Base-by-base conservation (phyloP, 495 filamentous ascomycete genomes). In the Xylaria telfairii region DNA sequence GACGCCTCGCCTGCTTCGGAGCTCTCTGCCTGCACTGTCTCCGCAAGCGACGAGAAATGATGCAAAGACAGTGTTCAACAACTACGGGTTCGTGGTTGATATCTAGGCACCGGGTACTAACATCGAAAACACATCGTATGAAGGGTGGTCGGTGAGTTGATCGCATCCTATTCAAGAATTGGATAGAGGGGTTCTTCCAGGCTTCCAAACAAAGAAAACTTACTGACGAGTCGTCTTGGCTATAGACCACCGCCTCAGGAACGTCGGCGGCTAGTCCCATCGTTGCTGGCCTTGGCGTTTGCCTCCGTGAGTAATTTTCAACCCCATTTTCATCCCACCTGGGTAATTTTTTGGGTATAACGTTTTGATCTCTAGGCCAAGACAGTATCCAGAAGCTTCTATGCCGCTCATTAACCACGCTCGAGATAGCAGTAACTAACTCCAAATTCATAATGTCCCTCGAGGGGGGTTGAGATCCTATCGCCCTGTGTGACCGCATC, bases 231-330 rank as follows among this genome's bases (percentile, higher is more conserved):
- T 77, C 74, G 75, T 68, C 13, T 82, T 82, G 53, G 81, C 13
- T 44, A 3, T 76, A 42, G 81, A 84, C 74, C 78, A 80, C 70
- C 82, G 89, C 70, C 85, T 84, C n/a, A 24, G 89, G 88, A 41
- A 91, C 89, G 2, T 83, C 80, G 3, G 85, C 85, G 80, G 83
- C 88, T 21, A 82, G 84, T 19, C 89, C 87, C 17, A 88, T 90
- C 68, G 81, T 90, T 64, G 80, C 82, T 9, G 88, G 89, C 44
- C 74, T 87, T 47, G 84, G 79, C 39, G 79, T 85, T 44, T 88
- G 88, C 71, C 72, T 89, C 32, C 77, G n/a, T n/a, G n/a, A n/a
- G n/a, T n/a, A n/a, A n/a, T n/a, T n/a, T n/a, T n/a, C n/a, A n/a
- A n/a, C n/a, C n/a, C n/a, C n/a, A n/a, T n/a, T n/a, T n/a, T n/a